Base-by-base conservation (phyloP, 2,329 filamentous ascomycete species). In the Stachybotrys echinatus region DNA sequence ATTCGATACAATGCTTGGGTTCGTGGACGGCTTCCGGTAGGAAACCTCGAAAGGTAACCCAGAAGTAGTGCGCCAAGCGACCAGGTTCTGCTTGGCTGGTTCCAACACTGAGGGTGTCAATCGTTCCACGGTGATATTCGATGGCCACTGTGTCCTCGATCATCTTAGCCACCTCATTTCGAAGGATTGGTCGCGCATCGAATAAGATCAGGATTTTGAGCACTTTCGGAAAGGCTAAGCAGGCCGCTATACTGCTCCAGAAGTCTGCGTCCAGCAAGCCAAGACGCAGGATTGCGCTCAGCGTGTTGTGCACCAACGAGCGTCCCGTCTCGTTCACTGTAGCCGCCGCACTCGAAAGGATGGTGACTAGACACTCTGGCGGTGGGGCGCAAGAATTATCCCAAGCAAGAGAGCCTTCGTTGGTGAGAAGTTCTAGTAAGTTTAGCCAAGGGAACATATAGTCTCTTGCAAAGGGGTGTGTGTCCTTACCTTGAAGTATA, bases 1-100 rank as follows among this genome's bases (percentile, higher is more conserved):
- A 58, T 45, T 81, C 75, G 21, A 73, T 66, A 50, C 75, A 76
- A 21, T 70, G 67, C 22, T 49, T 50, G 23, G 67, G 63, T 48
- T 62, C 55, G 5, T 37, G 47, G 18, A 59, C 58, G 22, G 67
- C 65, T 34, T 63, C 56, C 8, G 65, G 60, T 17, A 75, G 55
- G 8, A 72, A 61, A 23, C 62, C 61, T 19, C 63, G 59, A 20
- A 68, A 52, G 39, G 68, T 61, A 5, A 55, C 53, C 61, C 65
- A 70, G 22, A 68, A 58, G 42, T 61, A 67, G 20, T 48, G 51
- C 7, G 55, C 50, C 38, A 40, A 18, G 27, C 27, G 27, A 14
- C 27, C 27, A 14, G 27, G 27, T 34, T 34, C 27, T 8, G 27
- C 27, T 10, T 34, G 10, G 14, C 14, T 5, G 14, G 10, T 14